Evolutionary conservation across 2,329 filamentous ascomycete genomes (phyloP).

Genomic region (Tolypocladium tundrense): DNA sequence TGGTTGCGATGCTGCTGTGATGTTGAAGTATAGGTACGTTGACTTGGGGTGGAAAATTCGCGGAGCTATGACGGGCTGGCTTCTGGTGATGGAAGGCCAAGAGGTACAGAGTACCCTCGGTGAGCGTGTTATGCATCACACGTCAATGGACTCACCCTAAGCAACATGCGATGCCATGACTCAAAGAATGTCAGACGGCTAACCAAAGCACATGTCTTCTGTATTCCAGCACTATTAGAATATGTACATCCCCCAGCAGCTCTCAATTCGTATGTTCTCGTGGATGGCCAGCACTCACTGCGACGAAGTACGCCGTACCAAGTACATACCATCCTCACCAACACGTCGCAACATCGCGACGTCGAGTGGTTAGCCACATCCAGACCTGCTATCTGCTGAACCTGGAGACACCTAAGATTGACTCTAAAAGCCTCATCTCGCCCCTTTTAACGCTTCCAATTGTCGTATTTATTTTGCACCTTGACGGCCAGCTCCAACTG

Average conservation of each 20-base stretch:
- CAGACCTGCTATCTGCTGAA: background rate
- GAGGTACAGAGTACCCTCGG: background rate
- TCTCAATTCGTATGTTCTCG: background rate
- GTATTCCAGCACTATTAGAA: too few relatives aligned
- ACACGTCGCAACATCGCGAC: background rate
- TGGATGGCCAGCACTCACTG: background rate
- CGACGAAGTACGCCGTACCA: background rate
- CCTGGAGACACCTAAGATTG: background rate
- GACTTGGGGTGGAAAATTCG: constrained; percentile 4
- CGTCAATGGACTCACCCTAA: background rate
- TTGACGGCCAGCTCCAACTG: background rate
- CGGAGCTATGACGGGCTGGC: background rate
- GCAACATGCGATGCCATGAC: background rate
- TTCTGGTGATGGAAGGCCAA: constrained; percentile 7
- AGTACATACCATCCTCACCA: background rate
- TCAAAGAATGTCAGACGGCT: too few relatives aligned
- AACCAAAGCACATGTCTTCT: too few relatives aligned
- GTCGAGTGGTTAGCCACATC: background rate
- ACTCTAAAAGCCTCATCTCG: too few relatives aligned
- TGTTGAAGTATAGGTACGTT: constrained; percentile 2
- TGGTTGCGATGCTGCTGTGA: constrained; percentile 12
- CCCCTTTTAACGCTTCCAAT: background rate
- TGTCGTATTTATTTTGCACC: background rate
- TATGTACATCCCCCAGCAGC: background rate
- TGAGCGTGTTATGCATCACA: background rate